Conservation (phyloP, 257 asterid genomes). For the Jasminum sambac region DNA sequence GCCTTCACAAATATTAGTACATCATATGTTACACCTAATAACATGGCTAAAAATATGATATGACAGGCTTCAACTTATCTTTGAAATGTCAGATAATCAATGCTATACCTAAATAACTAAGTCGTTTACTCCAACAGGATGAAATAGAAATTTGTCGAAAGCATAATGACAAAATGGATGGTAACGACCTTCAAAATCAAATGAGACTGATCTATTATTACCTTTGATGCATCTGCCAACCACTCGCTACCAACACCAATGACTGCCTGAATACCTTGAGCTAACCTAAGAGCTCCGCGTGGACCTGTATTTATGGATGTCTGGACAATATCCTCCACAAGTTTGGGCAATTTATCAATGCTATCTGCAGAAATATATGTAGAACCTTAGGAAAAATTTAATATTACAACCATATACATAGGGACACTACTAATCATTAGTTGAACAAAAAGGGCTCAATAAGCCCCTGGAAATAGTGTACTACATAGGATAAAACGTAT, state of each 20-base stretch:
- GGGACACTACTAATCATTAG: background rate
- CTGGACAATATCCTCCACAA: constrained; percentile 87
- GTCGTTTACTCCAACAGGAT: background rate
- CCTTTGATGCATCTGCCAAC: constrained; percentile 90
- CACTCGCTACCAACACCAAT: constrained; percentile 96
- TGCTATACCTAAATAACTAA: background rate
- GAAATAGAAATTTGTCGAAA: constrained; percentile 8
- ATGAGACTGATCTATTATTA: constrained; percentile 23
- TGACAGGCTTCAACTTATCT: constrained; percentile 4
- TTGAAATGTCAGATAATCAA: background rate
- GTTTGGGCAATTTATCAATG: constrained; percentile 76
- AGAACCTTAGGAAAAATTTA: background rate
- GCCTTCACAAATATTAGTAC: background rate
- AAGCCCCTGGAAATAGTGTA: background rate
- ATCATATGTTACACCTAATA: background rate
- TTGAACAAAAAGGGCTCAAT: background rate
- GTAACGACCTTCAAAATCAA: background rate
- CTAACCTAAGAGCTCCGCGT: constrained; percentile 91
- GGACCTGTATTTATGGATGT: constrained; percentile 95
- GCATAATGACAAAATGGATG: constrained; percentile 8
- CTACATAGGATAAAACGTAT: too few species aligned
- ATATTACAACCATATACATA: background rate
- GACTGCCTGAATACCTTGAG: constrained; percentile 97
- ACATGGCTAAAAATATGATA: constrained; percentile 7
- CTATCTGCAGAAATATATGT: constrained; percentile 51